Evolutionary conservation across 129 eudicot species (phyloP).

Genomic region (Chrysanthemum lavandulifolium): DNA sequence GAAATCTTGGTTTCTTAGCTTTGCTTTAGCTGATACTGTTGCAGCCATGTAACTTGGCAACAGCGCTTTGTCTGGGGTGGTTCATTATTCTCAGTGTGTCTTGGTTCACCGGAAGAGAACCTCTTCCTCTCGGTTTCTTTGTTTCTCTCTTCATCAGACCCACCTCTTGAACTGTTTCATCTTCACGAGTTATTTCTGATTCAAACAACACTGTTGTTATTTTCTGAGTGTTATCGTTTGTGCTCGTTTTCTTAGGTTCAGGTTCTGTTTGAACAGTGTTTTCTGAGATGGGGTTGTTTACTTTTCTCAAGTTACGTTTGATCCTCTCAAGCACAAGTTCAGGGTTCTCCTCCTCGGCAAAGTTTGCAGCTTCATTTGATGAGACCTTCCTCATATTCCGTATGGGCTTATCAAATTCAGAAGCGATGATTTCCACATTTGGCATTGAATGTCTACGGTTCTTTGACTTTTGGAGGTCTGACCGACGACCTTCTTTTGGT

Average conservation of each 20-base stretch:
- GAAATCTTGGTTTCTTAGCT: constrained; percentile 47
- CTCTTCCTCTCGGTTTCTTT: constrained; percentile 37
- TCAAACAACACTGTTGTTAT: not conserved
- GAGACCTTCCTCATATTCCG: constrained; percentile 25
- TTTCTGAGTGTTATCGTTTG: constrained; percentile 3
- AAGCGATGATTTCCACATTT: constrained; percentile 34
- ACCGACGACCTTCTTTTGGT: constrained; percentile 17
- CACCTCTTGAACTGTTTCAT: constrained; percentile 3
- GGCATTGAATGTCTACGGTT: constrained; percentile 24
- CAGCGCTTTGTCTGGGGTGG: constrained; percentile 29
- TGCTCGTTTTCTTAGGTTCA: constrained; percentile 20
- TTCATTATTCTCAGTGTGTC: constrained; percentile 30
- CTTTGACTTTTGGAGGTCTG: constrained; percentile 29
- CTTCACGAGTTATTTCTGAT: constrained; percentile 12
- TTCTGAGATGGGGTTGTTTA: constrained; percentile 32
- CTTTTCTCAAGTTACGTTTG: constrained; percentile 47
- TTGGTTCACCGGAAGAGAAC: constrained; percentile 40
- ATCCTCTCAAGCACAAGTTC: constrained; percentile 45
- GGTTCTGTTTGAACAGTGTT: constrained; percentile 18
- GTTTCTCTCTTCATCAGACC: constrained; percentile 28
- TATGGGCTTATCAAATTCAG: constrained; percentile 45
- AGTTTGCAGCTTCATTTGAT: constrained; percentile 18
- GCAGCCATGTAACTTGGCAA: constrained; percentile 68
- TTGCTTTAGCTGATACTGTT: constrained; percentile 68
- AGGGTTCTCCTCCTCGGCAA: constrained; percentile 43